Evolutionary conservation across 2,329 filamentous ascomycete genomes (phyloP).

Genomic region (Plectosphaerella plurivora): DNA sequence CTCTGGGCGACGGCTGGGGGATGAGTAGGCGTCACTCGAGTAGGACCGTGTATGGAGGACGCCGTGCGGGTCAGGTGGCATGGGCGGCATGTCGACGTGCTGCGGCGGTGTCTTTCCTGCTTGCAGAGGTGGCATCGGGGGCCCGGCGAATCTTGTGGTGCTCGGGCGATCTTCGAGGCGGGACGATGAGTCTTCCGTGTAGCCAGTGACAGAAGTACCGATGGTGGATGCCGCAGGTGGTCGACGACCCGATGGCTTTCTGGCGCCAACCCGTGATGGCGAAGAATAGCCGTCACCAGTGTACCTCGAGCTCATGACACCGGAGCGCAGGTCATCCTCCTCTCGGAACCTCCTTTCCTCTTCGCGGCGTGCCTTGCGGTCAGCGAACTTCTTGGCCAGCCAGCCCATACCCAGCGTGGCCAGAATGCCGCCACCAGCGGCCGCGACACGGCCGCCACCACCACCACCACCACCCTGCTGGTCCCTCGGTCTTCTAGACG

Average conservation of each 20-base stretch:
- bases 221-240: slow-evolving; percentile 16
- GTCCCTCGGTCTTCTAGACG: slow-evolving; percentile 51
- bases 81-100: slow-evolving; percentile 34
- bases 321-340: slow-evolving; percentile 53
- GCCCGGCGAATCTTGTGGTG: slow-evolving; percentile 21
- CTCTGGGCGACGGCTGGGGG: slow-evolving; percentile 32
- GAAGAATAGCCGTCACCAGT: slow-evolving; percentile 63
- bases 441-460: slow-evolving; percentile 22
- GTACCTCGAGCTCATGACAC: slow-evolving; percentile 59
- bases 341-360: slow-evolving; percentile 39
- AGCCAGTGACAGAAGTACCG: slow-evolving; percentile 11
- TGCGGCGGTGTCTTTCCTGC: slow-evolving; percentile 13
- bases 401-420: slow-evolving; percentile 65
- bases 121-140: slow-evolving; percentile 32
- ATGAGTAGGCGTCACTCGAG: slow-evolving; percentile 37
- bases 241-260: slow-evolving; percentile 16
- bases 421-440: slow-evolving; percentile 52
- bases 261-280: slow-evolving; percentile 24
- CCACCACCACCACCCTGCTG: slow-evolving; percentile 28
- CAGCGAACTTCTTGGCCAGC: slow-evolving; percentile 60
- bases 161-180: slow-evolving; percentile 32
- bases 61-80: slow-evolving; percentile 42
- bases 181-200: slow-evolving; percentile 25
- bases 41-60: slow-evolving; percentile 30
- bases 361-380: slow-evolving; percentile 44